Evolutionary conservation across 495 filamentous ascomycete species (phyloP), one percentile per base, ranked within the genome.

Genomic region (Durotheca rogersii): DNA sequence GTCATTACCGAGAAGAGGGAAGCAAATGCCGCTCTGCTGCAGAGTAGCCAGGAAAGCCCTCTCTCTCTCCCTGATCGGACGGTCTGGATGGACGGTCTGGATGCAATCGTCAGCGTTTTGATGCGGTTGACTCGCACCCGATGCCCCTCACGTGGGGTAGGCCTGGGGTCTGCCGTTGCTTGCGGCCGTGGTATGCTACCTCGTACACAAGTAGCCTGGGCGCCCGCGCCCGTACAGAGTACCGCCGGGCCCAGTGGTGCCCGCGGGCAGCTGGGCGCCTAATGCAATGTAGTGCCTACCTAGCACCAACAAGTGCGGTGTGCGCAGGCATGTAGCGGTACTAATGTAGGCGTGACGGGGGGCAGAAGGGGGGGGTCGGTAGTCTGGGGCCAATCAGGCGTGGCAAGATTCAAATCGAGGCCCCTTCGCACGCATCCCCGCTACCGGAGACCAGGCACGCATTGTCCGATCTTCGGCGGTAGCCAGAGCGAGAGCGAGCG

Each of bases 121-220:
- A 17, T 58, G 54, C 47, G 53, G 55, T 58, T 58, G 50, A 58
- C 55, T 58, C 55, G 55, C 55, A 58, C 55, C 55, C 15, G 41
- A 36, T 5, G 49, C 49, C 55, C 55, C 55, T 58, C 55, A 58
- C 55, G 55, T 58, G 55, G 55, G 55, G 55, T 58, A 58, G 54
- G n/a, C n/a, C n/a, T n/a, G n/a, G n/a, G n/a, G n/a, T n/a, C n/a
- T n/a, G n/a, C n/a, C n/a, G n/a, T n/a, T n/a, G n/a, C n/a, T n/a
- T n/a, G n/a, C n/a, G n/a, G n/a, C n/a, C n/a, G n/a, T n/a, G n/a
- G n/a, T n/a, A n/a, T n/a, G n/a, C n/a, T n/a, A n/a, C n/a, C n/a
- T n/a, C n/a, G n/a, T n/a, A n/a, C n/a, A n/a, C n/a, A 27, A 27
- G 23, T 9, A 27, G 23, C 4, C 23, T 27, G 23, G 23, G 23